These are phyloP conservation scores for Cercospora zeae-maydis DNA, from an alignment of 2,329 filamentous ascomycete species.

Conservation along the genomic window DNA sequence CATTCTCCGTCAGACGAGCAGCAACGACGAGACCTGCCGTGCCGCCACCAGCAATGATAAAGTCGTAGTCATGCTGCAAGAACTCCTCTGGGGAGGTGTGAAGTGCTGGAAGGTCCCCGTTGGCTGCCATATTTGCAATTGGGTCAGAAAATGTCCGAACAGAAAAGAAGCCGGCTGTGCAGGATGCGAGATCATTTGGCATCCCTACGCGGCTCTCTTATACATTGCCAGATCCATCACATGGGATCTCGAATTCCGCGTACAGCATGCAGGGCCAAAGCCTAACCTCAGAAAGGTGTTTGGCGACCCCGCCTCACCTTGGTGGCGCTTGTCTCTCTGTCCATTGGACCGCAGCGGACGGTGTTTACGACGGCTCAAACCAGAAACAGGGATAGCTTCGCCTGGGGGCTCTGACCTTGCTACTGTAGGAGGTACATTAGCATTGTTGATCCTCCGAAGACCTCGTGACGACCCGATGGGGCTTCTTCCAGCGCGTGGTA, in stretches of 20 bases:
- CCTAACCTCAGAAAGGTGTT: background rate
- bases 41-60: constrained; percentile 33
- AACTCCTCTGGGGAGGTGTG: constrained; percentile 27
- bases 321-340: background rate
- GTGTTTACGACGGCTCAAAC: background rate
- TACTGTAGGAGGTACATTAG: too few relatives aligned
- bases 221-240: constrained; percentile 1
- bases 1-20: constrained; percentile 32
- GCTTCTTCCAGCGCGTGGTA: background rate
- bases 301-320: constrained; percentile 7
- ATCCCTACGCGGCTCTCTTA: background rate
- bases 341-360: constrained; percentile 3
- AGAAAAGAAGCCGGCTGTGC: background rate
- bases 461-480: background rate
- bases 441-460: background rate
- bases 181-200: background rate
- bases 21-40: constrained; percentile 35
- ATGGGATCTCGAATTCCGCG: constrained; percentile 7
- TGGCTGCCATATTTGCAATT: constrained; percentile 23
- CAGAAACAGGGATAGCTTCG: background rate
- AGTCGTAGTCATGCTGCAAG: constrained; percentile 31
- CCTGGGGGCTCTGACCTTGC: background rate
- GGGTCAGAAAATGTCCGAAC: background rate
- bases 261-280: constrained; percentile 5
- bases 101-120: constrained; percentile 28